A percentile compares a stretch with the other conserved stretches of the same genome.
These are phyloP conservation scores for Pichia sp. DNA, from an alignment of 1,139 yeast species.

Conservation along the genomic window DNA sequence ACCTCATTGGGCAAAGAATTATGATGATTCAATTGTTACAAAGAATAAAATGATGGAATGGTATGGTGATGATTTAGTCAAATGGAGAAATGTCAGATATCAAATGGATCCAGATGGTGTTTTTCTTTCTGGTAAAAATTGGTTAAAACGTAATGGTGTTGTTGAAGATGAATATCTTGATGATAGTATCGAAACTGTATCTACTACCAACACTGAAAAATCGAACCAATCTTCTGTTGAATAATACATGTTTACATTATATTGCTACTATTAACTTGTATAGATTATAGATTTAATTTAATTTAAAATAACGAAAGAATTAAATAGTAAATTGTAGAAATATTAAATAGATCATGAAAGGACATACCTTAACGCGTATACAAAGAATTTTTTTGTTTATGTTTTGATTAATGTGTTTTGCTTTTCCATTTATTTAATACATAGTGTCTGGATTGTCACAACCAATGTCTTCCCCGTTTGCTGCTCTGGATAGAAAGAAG, in stretches of 20 bases:
- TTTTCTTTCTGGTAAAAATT: constrained; percentile 66
- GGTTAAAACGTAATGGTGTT: constrained; percentile 81
- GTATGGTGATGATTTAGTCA: constrained; percentile 67
- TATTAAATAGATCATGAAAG: too few relatives aligned
- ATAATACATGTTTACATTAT: neutral
- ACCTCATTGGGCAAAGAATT: constrained; percentile 99
- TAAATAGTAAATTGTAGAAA: neutral
- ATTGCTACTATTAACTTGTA: neutral
- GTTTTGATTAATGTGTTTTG: neutral
- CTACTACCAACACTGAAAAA: neutral
- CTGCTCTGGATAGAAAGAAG: constrained; percentile 14
- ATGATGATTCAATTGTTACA: constrained; percentile 75
- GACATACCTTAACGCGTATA: neutral
- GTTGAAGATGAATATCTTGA: constrained; percentile 27
- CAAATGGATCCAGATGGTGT: constrained; percentile 76
- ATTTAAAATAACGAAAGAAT: too few relatives aligned
- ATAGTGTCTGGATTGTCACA: too few relatives aligned
- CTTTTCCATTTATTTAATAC: neutral
- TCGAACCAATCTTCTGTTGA: neutral
- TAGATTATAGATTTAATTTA: neutral
- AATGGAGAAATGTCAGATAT: constrained; percentile 55
- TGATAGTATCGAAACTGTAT: neutral
- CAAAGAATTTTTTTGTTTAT: neutral
- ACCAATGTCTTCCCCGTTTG: constrained; percentile 14
- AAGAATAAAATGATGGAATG: constrained; percentile 62